Percentiles rank a stretch among this genome's conserved stretches.
Evolutionary conservation across 352 stramenopile species (phyloP).

Genomic region (Phytophthora pini): DNA sequence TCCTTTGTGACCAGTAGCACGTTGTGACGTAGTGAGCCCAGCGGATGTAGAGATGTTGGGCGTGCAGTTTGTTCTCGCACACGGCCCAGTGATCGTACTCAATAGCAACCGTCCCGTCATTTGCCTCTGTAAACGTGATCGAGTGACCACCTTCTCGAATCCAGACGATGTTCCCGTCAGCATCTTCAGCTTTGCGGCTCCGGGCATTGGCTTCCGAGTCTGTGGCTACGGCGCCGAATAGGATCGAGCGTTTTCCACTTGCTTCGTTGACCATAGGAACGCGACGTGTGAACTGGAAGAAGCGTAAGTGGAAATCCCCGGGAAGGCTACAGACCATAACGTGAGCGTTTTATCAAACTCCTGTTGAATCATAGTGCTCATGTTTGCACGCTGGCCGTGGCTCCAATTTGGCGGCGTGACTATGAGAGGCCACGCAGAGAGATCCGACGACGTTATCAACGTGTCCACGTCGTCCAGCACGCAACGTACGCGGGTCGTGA

Average conservation of each 20-base stretch:
- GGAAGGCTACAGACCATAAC: not conserved
- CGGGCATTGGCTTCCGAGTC: no score
- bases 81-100: not conserved
- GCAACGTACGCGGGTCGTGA: not conserved
- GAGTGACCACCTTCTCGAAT: not conserved
- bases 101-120: not conserved
- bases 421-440: not conserved
- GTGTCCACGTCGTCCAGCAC: not conserved
- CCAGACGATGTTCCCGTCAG: not conserved
- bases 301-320: not conserved
- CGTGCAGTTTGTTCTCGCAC: not conserved
- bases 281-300: no score
- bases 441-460: no score
- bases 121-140: not conserved
- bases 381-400: not conserved
- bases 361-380: not conserved
- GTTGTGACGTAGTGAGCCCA: not conserved
- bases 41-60: not conserved
- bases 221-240: no score
- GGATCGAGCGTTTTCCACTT: no score
- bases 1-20: no score
- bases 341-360: not conserved
- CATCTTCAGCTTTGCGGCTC: not conserved
- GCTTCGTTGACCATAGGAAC: no score
- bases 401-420: not conserved